These are phyloP conservation scores for Cylindrotheca closterium DNA, from an alignment of 108 stramenopile species.

Conservation along the genomic window DNA sequence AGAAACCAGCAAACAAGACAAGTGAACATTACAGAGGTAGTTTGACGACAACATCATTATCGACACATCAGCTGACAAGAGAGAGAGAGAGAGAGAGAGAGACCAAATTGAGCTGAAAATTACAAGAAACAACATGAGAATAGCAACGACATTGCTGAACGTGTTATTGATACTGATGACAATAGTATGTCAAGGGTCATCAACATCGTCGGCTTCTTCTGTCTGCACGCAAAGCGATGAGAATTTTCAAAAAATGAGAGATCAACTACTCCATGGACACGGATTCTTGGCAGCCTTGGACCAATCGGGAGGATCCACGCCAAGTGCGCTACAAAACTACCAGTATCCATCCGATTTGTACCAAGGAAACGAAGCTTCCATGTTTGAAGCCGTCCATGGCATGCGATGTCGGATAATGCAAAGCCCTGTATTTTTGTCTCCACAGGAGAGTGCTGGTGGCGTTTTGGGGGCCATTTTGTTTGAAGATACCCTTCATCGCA, in stretches of 20 bases:
- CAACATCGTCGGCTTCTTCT: too few species aligned
- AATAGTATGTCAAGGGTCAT: too few species aligned
- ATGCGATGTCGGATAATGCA: conserved; percentile 80
- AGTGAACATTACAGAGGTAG: too few species aligned
- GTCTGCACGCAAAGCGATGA: too few species aligned
- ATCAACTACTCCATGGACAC: conserved; percentile 16
- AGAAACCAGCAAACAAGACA: too few species aligned
- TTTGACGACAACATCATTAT: too few species aligned
- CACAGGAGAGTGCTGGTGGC: conserved; percentile 44
- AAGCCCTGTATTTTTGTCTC: conserved; percentile 38
- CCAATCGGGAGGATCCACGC: conserved; percentile 79
- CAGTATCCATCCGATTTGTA: conserved; percentile 42
- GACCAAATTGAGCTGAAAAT: too few species aligned
- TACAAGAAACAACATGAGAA: too few species aligned
- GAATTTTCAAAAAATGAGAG: conserved; percentile 3
- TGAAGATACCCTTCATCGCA: conserved; percentile 75
- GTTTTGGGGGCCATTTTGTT: conserved; percentile 78
- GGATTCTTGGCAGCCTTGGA: conserved; percentile 86
- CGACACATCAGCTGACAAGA: too few species aligned
- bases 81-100: too few species aligned
- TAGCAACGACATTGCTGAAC: too few species aligned
- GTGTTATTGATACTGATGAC: too few species aligned
- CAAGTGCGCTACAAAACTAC: conserved; percentile 64
- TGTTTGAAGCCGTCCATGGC: conserved; percentile 75
- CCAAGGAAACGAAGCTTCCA: conserved; percentile 16